phyloP scores from a whole-genome alignment of 2,329 filamentous ascomycete species.

The Penicillium sp. region DNA sequence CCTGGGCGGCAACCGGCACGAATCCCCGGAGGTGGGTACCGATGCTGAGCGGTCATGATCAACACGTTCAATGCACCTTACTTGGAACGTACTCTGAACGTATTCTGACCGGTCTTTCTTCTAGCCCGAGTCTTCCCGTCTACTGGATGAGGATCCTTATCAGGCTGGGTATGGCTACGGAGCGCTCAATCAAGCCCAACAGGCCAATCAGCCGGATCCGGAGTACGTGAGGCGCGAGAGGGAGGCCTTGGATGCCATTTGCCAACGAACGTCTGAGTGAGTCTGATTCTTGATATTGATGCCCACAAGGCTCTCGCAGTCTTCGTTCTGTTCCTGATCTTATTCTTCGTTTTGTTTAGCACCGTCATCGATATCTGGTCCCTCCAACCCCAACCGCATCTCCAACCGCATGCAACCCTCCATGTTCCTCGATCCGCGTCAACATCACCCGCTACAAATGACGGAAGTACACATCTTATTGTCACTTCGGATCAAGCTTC shows the following conservation, averaged over 20 bases:
- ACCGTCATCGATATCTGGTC: constrained; percentile 49
- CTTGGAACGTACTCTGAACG: constrained; percentile 14
- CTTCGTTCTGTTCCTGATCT: background rate
- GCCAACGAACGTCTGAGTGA: constrained; percentile 50
- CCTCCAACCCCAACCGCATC: constrained; percentile 43
- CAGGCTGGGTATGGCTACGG: constrained; percentile 47
- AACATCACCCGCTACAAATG: constrained; percentile 16
- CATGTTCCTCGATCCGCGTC: constrained; percentile 31
- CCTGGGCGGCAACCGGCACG: constrained; percentile 40
- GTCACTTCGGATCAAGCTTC: constrained; percentile 12
- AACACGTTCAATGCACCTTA: constrained; percentile 14
- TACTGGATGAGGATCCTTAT: constrained; percentile 49
- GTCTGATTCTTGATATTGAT: constrained; percentile 6
- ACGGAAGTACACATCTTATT: constrained; percentile 17
- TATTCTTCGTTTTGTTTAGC: constrained; percentile 21
- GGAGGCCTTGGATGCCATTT: constrained; percentile 49
- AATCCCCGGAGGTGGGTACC: constrained; percentile 36
- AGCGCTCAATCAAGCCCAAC: constrained; percentile 38
- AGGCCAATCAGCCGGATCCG: constrained; percentile 41
- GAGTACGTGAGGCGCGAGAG: constrained; percentile 46
- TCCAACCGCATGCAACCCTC: constrained; percentile 40
- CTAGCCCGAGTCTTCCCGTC: constrained; percentile 44
- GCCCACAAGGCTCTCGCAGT: background rate
- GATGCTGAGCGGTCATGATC: background rate
- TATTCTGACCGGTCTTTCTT: constrained; percentile 13